These are phyloP conservation scores for Elsinoe perseae DNA, from an alignment of 2,329 filamentous ascomycete genomes.

Conservation along the genomic window DNA sequence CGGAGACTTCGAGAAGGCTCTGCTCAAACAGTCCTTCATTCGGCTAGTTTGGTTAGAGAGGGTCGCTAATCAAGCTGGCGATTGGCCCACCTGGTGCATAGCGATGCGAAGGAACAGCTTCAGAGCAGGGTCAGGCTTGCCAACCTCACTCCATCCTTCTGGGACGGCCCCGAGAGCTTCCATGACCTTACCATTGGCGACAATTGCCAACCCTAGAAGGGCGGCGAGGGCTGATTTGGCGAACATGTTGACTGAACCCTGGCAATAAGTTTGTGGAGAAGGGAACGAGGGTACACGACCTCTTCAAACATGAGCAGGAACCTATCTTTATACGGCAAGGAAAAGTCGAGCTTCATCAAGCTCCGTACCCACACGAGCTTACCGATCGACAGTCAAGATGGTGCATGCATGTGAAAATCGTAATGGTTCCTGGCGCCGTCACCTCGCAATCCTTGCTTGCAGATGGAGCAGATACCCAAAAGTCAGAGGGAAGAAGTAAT, in stretches of 20 bases:
- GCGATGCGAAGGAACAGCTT: slow-evolving; percentile 21
- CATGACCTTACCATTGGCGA: slow-evolving; percentile 20
- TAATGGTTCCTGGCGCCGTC: slow-evolving; percentile 7
- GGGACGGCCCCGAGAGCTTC: slow-evolving; percentile 20
- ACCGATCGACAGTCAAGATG: neutral
- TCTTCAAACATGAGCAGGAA: neutral
- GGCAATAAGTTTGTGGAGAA: neutral
- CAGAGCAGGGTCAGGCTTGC: slow-evolving; percentile 18
- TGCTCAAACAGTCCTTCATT: slow-evolving; percentile 41
- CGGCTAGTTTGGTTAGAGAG: neutral
- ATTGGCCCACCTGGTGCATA: slow-evolving; percentile 17
- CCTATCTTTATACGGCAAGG: neutral
- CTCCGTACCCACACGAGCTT: neutral
- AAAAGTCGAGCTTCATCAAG: neutral
- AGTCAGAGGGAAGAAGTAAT: neutral
- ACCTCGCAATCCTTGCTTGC: neutral
- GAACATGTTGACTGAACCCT: slow-evolving; percentile 5
- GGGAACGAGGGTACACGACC: neutral
- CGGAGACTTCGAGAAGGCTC: slow-evolving; percentile 53
- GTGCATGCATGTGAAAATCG: neutral
- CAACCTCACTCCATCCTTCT: slow-evolving; percentile 20
- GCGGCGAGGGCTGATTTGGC: slow-evolving; percentile 3
- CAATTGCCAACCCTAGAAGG: slow-evolving; percentile 16
- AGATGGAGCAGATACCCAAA: neutral
- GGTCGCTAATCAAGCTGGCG: too few species aligned